Percentiles rank a stretch among this genome's conserved stretches.
Evolutionary conservation across 768 basidiomycete species (phyloP).

Genomic region (Amanita exitialis): DNA sequence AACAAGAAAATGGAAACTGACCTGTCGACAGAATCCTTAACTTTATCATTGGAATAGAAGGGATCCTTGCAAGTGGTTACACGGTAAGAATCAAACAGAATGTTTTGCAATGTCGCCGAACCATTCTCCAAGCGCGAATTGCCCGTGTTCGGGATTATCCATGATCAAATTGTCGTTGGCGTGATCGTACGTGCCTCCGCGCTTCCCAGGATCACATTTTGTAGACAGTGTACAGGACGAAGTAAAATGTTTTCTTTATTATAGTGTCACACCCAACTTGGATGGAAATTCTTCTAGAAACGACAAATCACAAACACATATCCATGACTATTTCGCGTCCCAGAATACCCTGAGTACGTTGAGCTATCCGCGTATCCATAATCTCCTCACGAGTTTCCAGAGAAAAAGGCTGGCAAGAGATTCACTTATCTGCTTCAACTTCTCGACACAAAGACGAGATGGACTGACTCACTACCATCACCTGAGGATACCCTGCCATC

Average conservation of each 20-base stretch:
- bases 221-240: slow-evolving; percentile 37
- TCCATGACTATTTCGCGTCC: not conserved
- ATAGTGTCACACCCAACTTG: slow-evolving; percentile 9
- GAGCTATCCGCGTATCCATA: not conserved
- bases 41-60: slow-evolving; percentile 56
- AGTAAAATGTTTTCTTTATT: slow-evolving; percentile 9
- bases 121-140: slow-evolving; percentile 54
- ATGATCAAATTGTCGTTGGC: slow-evolving; percentile 56
- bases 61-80: slow-evolving; percentile 34
- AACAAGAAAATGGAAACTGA: not conserved
- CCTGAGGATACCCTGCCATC: slow-evolving; percentile 49
- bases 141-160: slow-evolving; percentile 71
- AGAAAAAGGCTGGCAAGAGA: not conserved
- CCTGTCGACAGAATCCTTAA: slow-evolving; percentile 48
- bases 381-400: not conserved
- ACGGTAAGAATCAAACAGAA: slow-evolving; percentile 28
- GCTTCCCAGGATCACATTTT: not conserved
- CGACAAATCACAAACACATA: not conserved
- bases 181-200: slow-evolving; percentile 45
- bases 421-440: slow-evolving; percentile 27
- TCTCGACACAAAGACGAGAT: slow-evolving; percentile 67
- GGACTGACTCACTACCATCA: slow-evolving; percentile 35
- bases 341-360: not conserved
- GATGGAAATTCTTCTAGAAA: not conserved
- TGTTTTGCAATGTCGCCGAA: not conserved